Evolutionary conservation across 768 basidiomycete genomes (phyloP), one percentile per base, ranked within the genome.

Genomic region (Phlebiopsis flavidoalba): DNA sequence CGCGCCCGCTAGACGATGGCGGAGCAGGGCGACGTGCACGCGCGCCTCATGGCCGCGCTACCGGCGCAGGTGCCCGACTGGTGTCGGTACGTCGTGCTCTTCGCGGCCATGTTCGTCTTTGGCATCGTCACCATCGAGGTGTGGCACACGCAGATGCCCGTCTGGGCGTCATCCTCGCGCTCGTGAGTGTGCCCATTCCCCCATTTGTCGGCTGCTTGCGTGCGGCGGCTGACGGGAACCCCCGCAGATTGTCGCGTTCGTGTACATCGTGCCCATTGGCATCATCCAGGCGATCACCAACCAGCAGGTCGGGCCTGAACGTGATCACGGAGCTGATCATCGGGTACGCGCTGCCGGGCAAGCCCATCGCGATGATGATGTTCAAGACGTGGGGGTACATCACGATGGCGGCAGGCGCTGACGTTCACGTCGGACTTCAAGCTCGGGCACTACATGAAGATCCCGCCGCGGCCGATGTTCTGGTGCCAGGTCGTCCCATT

Each of bases 21-120:
- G 51, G 92, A 93, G 65, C 89, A 93, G 67, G 85, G 88, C 2
- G 92, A 94, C 73, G 83, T 94, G 61, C 92, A 94, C 66, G 89
- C 89, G 19, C 83, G 90, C 11, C 77, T 94, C 45, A 94, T 94
- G 93, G 76, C 80, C 11, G 73, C 74, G 51, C 94, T 94, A 69
- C 79, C 76, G 1, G n/a, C 26, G 26, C 88, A 87, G 72, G 86
- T 93, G 19, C 92, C 91, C 1, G 82, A 92, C 62, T 93, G 89
- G 91, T 31, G n/a, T n/a, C 94, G 92, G 92, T 94, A 93, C 70
- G 70, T 76, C 11, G 67, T 79, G 46, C 78, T 94, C 54, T 89
- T 92, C 72, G 79, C 84, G 60, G 51, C 71, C 63, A 88, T 88
- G 83, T 90, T 90, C 67, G 79, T 75, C 0, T 81, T 88, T 59